phyloP scores from a whole-genome alignment of 2,329 filamentous ascomycete species.

The Whalleya microplaca region DNA sequence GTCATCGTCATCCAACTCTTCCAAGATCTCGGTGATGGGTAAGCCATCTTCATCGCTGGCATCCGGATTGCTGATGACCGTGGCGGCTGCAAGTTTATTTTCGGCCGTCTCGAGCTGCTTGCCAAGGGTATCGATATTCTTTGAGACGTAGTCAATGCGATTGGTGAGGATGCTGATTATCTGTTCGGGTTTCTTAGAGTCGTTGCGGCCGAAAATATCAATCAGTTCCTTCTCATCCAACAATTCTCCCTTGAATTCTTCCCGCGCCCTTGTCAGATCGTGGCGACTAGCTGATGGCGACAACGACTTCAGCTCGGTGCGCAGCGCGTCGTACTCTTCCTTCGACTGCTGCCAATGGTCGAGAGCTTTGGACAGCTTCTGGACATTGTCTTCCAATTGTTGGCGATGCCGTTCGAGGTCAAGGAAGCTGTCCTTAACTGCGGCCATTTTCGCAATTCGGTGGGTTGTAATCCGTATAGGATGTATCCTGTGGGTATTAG shows the following conservation, averaged over 20 bases:
- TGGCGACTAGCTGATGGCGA: conserved; percentile 51
- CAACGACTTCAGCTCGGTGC: conserved; percentile 73
- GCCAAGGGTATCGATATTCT: conserved; percentile 71
- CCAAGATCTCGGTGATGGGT: conserved; percentile 87
- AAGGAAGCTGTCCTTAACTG: conserved; percentile 56
- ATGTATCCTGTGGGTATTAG: no score
- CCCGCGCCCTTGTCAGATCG: conserved; percentile 61
- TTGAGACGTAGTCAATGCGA: conserved; percentile 85
- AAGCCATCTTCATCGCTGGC: conserved; percentile 69
- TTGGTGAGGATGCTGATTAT: conserved; percentile 71
- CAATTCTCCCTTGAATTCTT: conserved; percentile 65
- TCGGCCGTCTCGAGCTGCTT: conserved; percentile 65
- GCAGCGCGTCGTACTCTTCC: conserved; percentile 86
- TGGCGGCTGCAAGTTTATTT: conserved; percentile 68
- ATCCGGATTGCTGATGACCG: conserved; percentile 63
- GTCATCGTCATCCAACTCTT: conserved; percentile 88
- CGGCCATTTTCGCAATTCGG: conserved; percentile 41
- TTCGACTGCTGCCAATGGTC: conserved; percentile 91
- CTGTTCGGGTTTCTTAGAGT: conserved; percentile 60
- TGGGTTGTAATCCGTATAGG: no score
- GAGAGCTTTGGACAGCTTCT: conserved; percentile 74
- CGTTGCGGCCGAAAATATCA: conserved; percentile 51
- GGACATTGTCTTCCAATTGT: conserved; percentile 75
- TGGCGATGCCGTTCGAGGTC: conserved; percentile 76
- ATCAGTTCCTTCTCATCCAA: conserved; percentile 62